Percentiles rank a stretch among this genome's conserved stretches.
phyloP scores from a whole-genome alignment of 495 filamentous ascomycete genomes.

The Chaetomium fimeti region DNA sequence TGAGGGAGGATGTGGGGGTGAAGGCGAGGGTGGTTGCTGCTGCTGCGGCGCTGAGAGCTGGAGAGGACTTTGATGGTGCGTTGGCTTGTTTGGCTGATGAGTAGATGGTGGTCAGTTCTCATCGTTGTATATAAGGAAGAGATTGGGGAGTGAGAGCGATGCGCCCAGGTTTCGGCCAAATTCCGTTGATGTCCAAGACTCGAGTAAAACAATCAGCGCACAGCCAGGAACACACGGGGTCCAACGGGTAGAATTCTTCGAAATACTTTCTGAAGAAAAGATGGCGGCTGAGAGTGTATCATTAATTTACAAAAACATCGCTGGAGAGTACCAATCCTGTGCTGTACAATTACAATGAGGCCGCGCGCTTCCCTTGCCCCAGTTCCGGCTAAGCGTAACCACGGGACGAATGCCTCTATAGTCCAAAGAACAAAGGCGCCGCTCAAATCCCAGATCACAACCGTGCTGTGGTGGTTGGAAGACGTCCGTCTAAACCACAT shows the following conservation, averaged over 20 bases:
- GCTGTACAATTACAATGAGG: slow-evolving; percentile 1
- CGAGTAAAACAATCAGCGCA: no score
- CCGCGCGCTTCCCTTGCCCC: neutral
- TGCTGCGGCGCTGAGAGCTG: neutral
- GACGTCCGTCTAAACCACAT: neutral
- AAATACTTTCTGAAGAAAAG: no score
- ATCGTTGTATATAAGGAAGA: no score
- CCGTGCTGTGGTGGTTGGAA: neutral
- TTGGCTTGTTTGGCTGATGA: neutral
- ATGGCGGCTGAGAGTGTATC: neutral
- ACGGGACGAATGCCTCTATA: neutral
- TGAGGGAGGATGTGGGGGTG: neutral
- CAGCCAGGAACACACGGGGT: no score
- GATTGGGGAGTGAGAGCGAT: no score
- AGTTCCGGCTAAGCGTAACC: neutral
- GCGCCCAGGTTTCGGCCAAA: no score
- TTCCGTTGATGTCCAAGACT: no score
- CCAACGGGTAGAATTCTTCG: no score
- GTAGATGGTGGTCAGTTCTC: no score
- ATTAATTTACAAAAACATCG: slow-evolving; percentile 13
- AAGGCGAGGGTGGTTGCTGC: neutral
- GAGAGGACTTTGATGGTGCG: neutral
- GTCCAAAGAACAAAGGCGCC: neutral
- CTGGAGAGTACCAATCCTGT: slow-evolving; percentile 7
- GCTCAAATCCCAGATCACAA: neutral